Conservation (phyloP, 192 early-diverging fungal species). For the Coemansia sp. region DNA sequence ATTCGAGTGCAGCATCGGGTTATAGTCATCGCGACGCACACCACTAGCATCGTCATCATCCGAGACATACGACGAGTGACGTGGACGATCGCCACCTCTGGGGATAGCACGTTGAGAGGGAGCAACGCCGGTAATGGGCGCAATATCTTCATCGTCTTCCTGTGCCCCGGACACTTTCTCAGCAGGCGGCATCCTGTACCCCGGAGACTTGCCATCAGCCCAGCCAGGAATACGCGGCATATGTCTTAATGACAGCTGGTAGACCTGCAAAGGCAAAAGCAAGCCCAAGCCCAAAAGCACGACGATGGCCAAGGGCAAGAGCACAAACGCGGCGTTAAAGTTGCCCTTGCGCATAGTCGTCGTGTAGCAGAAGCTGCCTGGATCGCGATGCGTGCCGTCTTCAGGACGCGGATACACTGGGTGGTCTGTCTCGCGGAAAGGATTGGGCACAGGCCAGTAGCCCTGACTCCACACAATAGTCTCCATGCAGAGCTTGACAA, state of each 20-base stretch:
- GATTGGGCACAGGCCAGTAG: constrained; percentile 57
- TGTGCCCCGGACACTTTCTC: constrained; percentile 8
- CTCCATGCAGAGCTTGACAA: constrained; percentile 55
- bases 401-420: constrained; percentile 24
- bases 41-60: neutral
- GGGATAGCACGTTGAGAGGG: neutral
- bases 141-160: neutral
- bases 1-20: constrained; percentile 38
- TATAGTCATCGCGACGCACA: constrained; percentile 29
- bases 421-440: constrained; percentile 41
- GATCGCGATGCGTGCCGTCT: constrained; percentile 23
- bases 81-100: neutral
- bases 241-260: constrained; percentile 26
- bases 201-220: constrained; percentile 45
- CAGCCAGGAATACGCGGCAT: constrained; percentile 52
- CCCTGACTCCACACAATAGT: constrained; percentile 55
- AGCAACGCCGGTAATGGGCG: neutral
- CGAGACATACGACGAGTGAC: neutral
- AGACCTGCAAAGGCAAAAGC: constrained; percentile 40
- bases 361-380: constrained; percentile 52
- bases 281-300: constrained; percentile 36
- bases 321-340: constrained; percentile 49
- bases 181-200: constrained; percentile 28
- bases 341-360: constrained; percentile 44
- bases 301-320: constrained; percentile 46